Evolutionary conservation across 805 yeast genomes (phyloP).

Genomic region (Candida gorgasii): DNA sequence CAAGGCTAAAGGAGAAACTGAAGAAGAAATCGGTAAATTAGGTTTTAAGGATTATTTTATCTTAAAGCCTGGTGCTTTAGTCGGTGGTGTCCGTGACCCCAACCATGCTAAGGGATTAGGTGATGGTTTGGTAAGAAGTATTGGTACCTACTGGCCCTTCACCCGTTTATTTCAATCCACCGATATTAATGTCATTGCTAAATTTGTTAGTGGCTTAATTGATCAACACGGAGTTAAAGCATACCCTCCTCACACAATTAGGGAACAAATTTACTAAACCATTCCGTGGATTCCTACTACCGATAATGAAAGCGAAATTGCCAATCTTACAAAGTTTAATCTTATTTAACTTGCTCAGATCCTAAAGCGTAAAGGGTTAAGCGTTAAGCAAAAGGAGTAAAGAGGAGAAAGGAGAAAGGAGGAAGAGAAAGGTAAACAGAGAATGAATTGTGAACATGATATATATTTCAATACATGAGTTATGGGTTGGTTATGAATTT

Average conservation of each 20-base stretch:
- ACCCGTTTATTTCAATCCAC: background rate
- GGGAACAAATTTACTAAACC: background rate
- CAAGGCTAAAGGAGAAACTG: slow-evolving; percentile 74
- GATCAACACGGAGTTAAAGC: slow-evolving; percentile 1
- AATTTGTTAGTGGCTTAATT: slow-evolving; percentile 6
- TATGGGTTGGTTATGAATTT: too few relatives aligned
- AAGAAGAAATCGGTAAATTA: slow-evolving; percentile 61
- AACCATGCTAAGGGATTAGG: slow-evolving; percentile 17
- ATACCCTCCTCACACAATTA: background rate
- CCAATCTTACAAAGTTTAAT: too few relatives aligned
- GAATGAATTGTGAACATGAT: too few relatives aligned
- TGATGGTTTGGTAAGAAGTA: background rate
- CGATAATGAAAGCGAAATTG: too few relatives aligned
- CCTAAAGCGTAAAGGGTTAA: too few relatives aligned
- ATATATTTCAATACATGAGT: too few relatives aligned
- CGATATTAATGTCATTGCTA: background rate
- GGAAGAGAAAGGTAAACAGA: too few relatives aligned
- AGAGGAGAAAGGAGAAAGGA: too few relatives aligned
- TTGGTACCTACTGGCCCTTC: slow-evolving; percentile 8
- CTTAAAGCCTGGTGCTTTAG: slow-evolving; percentile 71
- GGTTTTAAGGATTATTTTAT: slow-evolving; percentile 73
- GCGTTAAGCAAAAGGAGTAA: too few relatives aligned
- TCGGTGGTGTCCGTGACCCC: slow-evolving; percentile 62
- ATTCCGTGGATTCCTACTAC: too few relatives aligned
- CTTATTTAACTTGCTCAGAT: too few relatives aligned